These are phyloP conservation scores for Mycena albidolilacea DNA, from an alignment of 768 basidiomycete species.

Conservation along the genomic window DNA sequence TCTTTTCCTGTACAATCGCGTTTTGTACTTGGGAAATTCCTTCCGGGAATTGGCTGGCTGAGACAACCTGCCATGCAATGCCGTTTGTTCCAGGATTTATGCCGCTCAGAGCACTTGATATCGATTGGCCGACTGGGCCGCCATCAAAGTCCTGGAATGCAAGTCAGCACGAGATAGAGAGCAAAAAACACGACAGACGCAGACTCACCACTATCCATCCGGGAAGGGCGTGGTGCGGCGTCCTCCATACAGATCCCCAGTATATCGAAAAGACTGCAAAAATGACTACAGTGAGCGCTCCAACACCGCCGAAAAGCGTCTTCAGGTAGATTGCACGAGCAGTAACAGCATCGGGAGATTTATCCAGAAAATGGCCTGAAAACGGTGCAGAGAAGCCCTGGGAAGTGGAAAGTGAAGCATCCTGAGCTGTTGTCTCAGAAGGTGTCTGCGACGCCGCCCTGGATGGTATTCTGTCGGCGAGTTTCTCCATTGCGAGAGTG, in stretches of 20 bases:
- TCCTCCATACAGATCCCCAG: conserved; percentile 68
- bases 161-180: not conserved
- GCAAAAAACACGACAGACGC: conserved; percentile 13
- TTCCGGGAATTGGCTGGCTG: not conserved
- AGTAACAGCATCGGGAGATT: conserved; percentile 37
- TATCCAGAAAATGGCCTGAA: conserved; percentile 42
- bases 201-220: conserved; percentile 65
- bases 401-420: too few species aligned
- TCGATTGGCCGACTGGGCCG: not conserved
- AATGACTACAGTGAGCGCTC: conserved; percentile 54
- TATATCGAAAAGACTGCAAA: conserved; percentile 66
- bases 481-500: too few species aligned
- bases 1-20: not conserved
- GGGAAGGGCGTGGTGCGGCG: conserved; percentile 56
- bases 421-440: too few species aligned
- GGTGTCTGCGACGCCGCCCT: too few species aligned
- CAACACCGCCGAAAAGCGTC: conserved; percentile 53
- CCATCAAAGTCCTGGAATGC: conserved; percentile 8
- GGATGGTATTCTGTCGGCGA: too few species aligned
- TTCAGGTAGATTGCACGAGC: conserved; percentile 59
- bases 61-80: not conserved
- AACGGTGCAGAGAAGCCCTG: conserved; percentile 6
- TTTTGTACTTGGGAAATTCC: not conserved
- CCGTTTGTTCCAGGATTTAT: not conserved
- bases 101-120: not conserved